These are phyloP conservation scores for Gamsiella multidivaricata DNA, from an alignment of 192 early-diverging fungal species.

Conservation along the genomic window DNA sequence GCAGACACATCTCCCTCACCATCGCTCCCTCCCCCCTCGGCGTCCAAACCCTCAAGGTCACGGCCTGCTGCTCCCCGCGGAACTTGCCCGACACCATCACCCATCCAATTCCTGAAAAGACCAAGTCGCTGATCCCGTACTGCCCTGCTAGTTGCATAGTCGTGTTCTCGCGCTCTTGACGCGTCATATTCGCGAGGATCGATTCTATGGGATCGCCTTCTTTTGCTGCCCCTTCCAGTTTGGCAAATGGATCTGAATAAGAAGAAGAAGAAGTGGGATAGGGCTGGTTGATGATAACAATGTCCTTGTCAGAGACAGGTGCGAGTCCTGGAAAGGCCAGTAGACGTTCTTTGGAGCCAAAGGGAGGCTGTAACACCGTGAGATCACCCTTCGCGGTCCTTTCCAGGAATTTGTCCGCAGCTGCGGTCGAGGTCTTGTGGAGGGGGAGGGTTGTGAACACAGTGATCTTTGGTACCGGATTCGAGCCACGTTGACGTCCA, in stretches of 20 bases:
- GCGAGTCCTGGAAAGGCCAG: slow-evolving; percentile 29
- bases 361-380: slow-evolving; percentile 42
- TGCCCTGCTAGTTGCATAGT: slow-evolving; percentile 23
- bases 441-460: slow-evolving; percentile 37
- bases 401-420: slow-evolving; percentile 32
- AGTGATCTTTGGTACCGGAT: slow-evolving; percentile 43
- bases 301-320: slow-evolving; percentile 13
- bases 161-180: slow-evolving; percentile 5
- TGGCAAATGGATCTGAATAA: slow-evolving; percentile 23
- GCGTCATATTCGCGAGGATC: background rate
- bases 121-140: slow-evolving; percentile 43
- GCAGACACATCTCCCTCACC: slow-evolving; percentile 22
- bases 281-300: slow-evolving; percentile 24
- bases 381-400: slow-evolving; percentile 12
- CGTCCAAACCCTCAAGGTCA: slow-evolving; percentile 35
- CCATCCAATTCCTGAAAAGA: slow-evolving; percentile 51
- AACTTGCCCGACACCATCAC: slow-evolving; percentile 53
- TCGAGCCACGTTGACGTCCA: slow-evolving; percentile 20
- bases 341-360: slow-evolving; percentile 31
- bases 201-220: background rate
- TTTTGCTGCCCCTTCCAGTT: background rate
- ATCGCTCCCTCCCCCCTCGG: slow-evolving; percentile 30
- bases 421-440: slow-evolving; percentile 36
- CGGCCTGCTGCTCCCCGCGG: slow-evolving; percentile 17
- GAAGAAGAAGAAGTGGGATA: background rate